Evolutionary conservation across 805 yeast genomes (phyloP).

Genomic region (Wickerhamiella occidentalis): DNA sequence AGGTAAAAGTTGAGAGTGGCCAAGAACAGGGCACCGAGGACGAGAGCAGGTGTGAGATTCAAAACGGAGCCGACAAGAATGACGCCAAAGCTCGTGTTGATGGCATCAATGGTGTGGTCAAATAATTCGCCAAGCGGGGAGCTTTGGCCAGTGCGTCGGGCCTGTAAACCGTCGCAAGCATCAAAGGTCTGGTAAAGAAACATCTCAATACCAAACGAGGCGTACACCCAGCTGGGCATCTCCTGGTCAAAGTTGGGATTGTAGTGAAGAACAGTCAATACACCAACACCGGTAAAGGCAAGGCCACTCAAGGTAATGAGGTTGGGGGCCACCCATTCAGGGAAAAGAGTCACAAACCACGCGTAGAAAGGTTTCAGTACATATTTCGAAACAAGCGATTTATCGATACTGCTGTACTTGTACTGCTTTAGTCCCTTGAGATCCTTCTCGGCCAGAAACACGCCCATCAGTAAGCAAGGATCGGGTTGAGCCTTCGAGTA

Average conservation of each 20-base stretch:
- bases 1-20: conserved; percentile 54
- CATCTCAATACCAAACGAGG: conserved; percentile 65
- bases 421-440: conserved; percentile 23
- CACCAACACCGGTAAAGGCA: conserved; percentile 52
- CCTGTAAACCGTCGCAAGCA: conserved; percentile 93
- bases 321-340: conserved; percentile 78
- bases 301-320: conserved; percentile 71
- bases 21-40: conserved; percentile 23
- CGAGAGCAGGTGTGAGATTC: conserved; percentile 57
- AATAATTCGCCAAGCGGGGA: conserved; percentile 92
- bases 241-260: conserved; percentile 52
- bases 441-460: conserved; percentile 20
- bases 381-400: conserved; percentile 61
- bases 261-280: conserved; percentile 50
- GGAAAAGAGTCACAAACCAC: conserved; percentile 60
- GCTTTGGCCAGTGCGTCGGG: conserved; percentile 86
- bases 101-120: conserved; percentile 72
- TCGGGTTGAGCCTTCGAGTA: too few relatives aligned
- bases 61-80: conserved; percentile 65
- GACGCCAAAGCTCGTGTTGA: conserved; percentile 70
- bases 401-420: conserved; percentile 50
- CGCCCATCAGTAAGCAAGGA: conserved; percentile 20
- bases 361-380: conserved; percentile 76
- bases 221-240: conserved; percentile 70
- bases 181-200: conserved; percentile 91